These are phyloP conservation scores for Cladosporium sp. DNA, from an alignment of 2,329 filamentous ascomycete species.

Conservation along the genomic window DNA sequence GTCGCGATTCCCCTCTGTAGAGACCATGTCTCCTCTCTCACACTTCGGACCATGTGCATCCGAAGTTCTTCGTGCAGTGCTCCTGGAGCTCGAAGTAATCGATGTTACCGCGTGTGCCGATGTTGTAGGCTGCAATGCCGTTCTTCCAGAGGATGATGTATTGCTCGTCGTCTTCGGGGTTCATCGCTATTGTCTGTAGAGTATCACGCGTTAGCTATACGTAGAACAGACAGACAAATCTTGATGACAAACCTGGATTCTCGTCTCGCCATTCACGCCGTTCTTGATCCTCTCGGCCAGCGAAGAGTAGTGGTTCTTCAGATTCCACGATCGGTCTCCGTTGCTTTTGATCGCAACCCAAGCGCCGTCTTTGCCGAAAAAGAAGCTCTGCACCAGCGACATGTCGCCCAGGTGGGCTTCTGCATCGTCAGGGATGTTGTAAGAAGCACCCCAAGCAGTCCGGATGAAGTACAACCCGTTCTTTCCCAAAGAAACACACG, in stretches of 20 bases:
- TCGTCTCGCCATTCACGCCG: conserved; percentile 10
- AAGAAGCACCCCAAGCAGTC: conserved; percentile 16
- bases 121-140: conserved; percentile 16
- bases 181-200: conserved; percentile 17
- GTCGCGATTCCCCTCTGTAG: neutral
- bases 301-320: conserved; percentile 12
- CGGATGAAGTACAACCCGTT: conserved; percentile 18
- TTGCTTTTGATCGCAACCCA: conserved; percentile 18
- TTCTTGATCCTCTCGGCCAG: conserved; percentile 14
- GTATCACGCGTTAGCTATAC: neutral
- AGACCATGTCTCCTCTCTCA: neutral
- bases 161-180: conserved; percentile 18
- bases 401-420: conserved; percentile 12
- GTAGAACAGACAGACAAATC: neutral
- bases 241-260: conserved; percentile 1
- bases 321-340: conserved; percentile 16
- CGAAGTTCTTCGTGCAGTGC: conserved; percentile 14
- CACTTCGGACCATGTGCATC: conserved; percentile 3
- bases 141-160: conserved; percentile 19
- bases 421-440: conserved; percentile 17
- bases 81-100: conserved; percentile 17
- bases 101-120: conserved; percentile 1
- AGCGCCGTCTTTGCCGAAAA: conserved; percentile 23
- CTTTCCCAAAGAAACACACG: conserved; percentile 15
- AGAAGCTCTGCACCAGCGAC: conserved; percentile 25